Percentiles rank a stretch among this genome's conserved stretches.
Evolutionary conservation across 2,329 filamentous ascomycete species (phyloP).

Genomic region (Daldinia sp.): DNA sequence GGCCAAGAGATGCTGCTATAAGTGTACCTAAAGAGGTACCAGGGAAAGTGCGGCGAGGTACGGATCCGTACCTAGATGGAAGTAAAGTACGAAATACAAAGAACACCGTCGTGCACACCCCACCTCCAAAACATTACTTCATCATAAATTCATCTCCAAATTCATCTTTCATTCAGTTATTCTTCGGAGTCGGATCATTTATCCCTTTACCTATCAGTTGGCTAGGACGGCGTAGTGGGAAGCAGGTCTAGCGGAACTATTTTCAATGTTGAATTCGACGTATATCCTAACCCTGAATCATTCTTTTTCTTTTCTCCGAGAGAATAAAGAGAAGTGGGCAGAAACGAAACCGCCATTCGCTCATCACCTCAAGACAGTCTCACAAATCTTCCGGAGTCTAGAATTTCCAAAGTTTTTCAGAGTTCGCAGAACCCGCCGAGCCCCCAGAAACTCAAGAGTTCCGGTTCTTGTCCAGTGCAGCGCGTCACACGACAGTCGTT

Average conservation of each 20-base stretch:
- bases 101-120: slow-evolving; percentile 1
- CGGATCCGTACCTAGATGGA: not conserved
- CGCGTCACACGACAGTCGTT: slow-evolving; percentile 6
- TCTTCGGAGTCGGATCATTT: slow-evolving; percentile 19
- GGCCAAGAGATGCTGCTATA: too few species aligned
- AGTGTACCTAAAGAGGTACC: not conserved
- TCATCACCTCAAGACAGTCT: not conserved
- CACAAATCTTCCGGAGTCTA: not conserved
- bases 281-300: not conserved
- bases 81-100: not conserved
- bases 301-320: not conserved
- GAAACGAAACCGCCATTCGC: not conserved
- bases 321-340: not conserved
- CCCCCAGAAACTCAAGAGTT: not conserved
- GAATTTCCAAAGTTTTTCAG: not conserved
- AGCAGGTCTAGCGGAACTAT: slow-evolving; percentile 11
- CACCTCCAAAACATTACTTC: slow-evolving; percentile 32
- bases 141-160: slow-evolving; percentile 10
- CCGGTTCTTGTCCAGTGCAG: not conserved
- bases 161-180: slow-evolving; percentile 15
- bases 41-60: not conserved
- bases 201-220: not conserved
- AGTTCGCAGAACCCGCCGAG: not conserved
- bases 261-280: slow-evolving; percentile 2
- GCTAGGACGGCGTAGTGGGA: slow-evolving; percentile 11